These are phyloP conservation scores for Warburgia ugandensis DNA, from an alignment of 164 flowering plant species.

Conservation along the genomic window DNA sequence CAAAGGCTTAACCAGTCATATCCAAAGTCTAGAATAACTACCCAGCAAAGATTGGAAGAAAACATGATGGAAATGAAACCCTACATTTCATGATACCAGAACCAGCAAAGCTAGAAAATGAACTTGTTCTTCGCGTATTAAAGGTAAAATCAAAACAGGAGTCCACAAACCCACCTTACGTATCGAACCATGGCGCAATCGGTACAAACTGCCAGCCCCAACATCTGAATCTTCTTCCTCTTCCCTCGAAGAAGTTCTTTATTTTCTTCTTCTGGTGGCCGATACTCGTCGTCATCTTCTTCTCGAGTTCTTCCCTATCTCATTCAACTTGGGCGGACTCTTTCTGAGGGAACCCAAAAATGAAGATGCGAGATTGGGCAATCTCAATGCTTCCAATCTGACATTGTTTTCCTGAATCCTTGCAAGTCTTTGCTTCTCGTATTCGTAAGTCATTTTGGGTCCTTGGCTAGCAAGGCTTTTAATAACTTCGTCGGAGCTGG, in stretches of 20 bases:
- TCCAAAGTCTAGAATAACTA: no score
- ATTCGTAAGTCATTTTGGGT: slow-evolving; percentile 26
- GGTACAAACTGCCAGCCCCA: slow-evolving; percentile 9
- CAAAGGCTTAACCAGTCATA: no score
- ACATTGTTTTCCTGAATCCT: slow-evolving; percentile 60
- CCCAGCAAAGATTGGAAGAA: no score
- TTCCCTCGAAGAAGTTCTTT: slow-evolving; percentile 24
- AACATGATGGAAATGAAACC: no score
- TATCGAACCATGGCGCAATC: slow-evolving; percentile 10
- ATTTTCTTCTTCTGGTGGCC: slow-evolving; percentile 35
- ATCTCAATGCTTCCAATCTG: slow-evolving; percentile 65
- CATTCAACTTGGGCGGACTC: slow-evolving; percentile 13
- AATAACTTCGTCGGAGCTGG: not conserved
- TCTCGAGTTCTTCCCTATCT: slow-evolving; percentile 31
- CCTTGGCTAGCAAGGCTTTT: not conserved
- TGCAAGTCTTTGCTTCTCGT: slow-evolving; percentile 56
- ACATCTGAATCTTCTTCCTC: slow-evolving; percentile 29
- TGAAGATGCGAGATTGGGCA: slow-evolving; percentile 42
- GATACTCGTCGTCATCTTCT: slow-evolving; percentile 54
- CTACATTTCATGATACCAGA: no score
- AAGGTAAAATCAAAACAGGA: no score
- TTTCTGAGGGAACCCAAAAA: slow-evolving; percentile 25
- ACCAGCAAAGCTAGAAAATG: no score
- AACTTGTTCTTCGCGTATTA: no score
- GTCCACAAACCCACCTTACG: slow-evolving; percentile 1